Conservation (phyloP, 2,329 filamentous ascomycete species). For the Coleophoma eucalyptorum region DNA sequence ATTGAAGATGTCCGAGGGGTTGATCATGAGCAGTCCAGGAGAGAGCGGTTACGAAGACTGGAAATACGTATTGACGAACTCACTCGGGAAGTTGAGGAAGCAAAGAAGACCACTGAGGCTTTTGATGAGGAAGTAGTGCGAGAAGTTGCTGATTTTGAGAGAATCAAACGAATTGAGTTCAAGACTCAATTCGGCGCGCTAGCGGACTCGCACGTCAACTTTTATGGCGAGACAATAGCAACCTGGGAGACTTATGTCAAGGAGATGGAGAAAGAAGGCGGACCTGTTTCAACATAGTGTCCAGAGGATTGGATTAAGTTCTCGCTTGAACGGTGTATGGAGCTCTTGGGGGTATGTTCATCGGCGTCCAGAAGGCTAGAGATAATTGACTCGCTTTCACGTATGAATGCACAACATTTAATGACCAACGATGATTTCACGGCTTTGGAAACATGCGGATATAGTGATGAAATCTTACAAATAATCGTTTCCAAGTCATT, state of each 20-base stretch:
- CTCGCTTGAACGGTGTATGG: too few species aligned
- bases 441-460: too few species aligned
- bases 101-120: slow-evolving; percentile 81
- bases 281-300: background rate
- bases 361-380: background rate
- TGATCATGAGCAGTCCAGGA: slow-evolving; percentile 87
- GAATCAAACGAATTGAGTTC: slow-evolving; percentile 93
- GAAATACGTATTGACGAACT: slow-evolving; percentile 92
- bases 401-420: background rate
- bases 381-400: background rate
- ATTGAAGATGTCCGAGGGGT: slow-evolving; percentile 96
- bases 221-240: slow-evolving; percentile 75
- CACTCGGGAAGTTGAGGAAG: slow-evolving; percentile 81
- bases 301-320: too few species aligned
- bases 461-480: too few species aligned
- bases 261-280: slow-evolving; percentile 66
- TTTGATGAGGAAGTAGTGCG: slow-evolving; percentile 96
- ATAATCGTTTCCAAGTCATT: too few species aligned
- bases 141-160: slow-evolving; percentile 90
- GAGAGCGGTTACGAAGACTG: slow-evolving; percentile 83
- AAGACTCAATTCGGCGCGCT: slow-evolving; percentile 79
- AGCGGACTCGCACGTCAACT: slow-evolving; percentile 80
- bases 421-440: background rate
- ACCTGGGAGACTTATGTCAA: slow-evolving; percentile 89
- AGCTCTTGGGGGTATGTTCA: background rate